phyloP scores from a whole-genome alignment of 495 filamentous ascomycete species.

The Entonaema liquescens region DNA sequence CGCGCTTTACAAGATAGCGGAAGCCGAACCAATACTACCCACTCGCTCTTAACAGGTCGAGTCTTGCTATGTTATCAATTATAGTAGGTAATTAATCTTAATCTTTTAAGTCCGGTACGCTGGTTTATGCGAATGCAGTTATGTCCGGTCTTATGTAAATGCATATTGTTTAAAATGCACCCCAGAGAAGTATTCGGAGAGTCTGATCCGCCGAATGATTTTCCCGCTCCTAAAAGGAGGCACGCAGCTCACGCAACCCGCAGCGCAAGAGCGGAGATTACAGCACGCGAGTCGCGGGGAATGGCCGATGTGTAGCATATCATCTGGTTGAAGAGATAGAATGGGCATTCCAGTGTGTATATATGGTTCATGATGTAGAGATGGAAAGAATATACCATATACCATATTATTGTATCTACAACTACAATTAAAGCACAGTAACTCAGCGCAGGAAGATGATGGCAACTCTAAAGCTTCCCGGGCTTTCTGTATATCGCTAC shows the following conservation, averaged over 20 bases:
- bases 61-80: not conserved
- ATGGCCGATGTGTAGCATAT: not conserved
- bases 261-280: not conserved
- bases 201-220: not conserved
- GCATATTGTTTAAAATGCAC: not conserved
- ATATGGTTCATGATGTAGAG: not conserved
- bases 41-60: not conserved
- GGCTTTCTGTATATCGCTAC: slow-evolving; percentile 16
- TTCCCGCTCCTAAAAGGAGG: not conserved
- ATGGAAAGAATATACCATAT: not conserved
- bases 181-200: not conserved
- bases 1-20: not conserved
- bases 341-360: not conserved
- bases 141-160: not conserved
- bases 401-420: not conserved
- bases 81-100: not conserved
- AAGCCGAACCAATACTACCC: not conserved
- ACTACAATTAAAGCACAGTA: not conserved
- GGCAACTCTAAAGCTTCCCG: not conserved
- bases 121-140: not conserved
- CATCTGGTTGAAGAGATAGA: not conserved
- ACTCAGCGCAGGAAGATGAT: not conserved
- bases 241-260: not conserved
- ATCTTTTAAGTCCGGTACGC: not conserved
- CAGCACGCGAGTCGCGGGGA: not conserved